These are phyloP conservation scores for Hypoxylon sp. DNA, from an alignment of 2,329 filamentous ascomycete species.

Conservation along the genomic window DNA sequence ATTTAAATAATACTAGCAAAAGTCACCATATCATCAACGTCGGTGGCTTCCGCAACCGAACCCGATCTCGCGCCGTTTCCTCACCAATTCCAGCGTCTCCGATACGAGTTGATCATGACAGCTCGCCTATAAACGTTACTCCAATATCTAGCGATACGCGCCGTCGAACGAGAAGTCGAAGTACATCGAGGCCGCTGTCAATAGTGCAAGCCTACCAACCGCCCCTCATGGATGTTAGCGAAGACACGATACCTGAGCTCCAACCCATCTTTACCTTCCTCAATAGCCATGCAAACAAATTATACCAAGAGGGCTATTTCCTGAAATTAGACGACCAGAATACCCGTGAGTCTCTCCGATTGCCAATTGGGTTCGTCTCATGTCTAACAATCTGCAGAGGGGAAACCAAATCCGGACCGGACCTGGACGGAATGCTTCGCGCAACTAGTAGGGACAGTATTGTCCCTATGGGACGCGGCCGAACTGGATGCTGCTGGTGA, in stretches of 20 bases:
- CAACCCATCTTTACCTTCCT: constrained; percentile 94
- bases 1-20: constrained; percentile 38
- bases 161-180: constrained; percentile 59
- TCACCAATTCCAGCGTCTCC: constrained; percentile 48
- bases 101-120: constrained; percentile 54
- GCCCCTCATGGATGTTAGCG: constrained; percentile 85
- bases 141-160: constrained; percentile 53
- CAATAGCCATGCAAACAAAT: constrained; percentile 94
- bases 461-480: constrained; percentile 95
- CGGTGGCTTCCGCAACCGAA: constrained; percentile 41
- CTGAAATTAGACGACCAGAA: constrained; percentile 97
- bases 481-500: constrained; percentile 90
- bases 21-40: constrained; percentile 46
- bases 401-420: constrained; percentile 85
- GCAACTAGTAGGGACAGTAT: constrained; percentile 92
- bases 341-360: constrained; percentile 73
- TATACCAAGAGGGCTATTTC: constrained; percentile 98
- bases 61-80: constrained; percentile 48
- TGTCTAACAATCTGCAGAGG: constrained; percentile 70
- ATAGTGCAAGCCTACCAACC: constrained; percentile 90
- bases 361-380: constrained; percentile 1
- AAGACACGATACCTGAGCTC: constrained; percentile 91
- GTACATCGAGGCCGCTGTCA: constrained; percentile 80
- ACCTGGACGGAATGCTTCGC: constrained; percentile 98
- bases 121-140: constrained; percentile 61